Conservation (phyloP, 2,329 filamentous ascomycete genomes). For the Paraconiothyrium brasiliense region DNA sequence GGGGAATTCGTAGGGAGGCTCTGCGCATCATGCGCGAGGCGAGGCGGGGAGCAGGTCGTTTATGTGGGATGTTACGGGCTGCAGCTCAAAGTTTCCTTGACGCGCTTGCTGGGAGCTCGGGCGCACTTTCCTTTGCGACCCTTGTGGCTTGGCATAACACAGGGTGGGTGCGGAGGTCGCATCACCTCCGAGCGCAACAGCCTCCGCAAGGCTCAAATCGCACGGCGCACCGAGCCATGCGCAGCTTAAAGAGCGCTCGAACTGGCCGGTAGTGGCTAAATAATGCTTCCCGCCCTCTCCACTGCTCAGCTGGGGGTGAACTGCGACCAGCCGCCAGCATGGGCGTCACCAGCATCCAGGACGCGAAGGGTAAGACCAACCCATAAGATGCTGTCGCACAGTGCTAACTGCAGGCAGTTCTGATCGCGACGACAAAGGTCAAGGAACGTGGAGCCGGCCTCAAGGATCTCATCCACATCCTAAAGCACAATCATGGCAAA, state of each 20-base stretch:
- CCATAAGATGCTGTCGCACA: not conserved
- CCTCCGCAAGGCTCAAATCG: not conserved
- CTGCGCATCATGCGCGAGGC: constrained; percentile 44
- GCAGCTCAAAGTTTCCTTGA: constrained; percentile 36
- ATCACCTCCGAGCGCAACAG: constrained; percentile 24
- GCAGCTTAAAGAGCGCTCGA: not conserved
- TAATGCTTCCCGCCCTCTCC: not conserved
- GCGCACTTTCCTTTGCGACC: constrained; percentile 28
- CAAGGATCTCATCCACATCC: constrained; percentile 64
- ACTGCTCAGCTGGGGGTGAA: constrained; percentile 8
- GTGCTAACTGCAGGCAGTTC: constrained; percentile 35
- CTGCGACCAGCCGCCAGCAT: constrained; percentile 29
- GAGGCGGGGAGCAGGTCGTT: constrained; percentile 8
- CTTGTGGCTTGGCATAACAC: constrained; percentile 22
- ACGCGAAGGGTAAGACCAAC: constrained; percentile 42
- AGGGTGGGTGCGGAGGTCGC: constrained; percentile 20
- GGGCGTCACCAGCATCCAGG: constrained; percentile 46
- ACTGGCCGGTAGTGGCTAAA: not conserved
- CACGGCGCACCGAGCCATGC: not conserved
- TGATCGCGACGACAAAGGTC: constrained; percentile 37
- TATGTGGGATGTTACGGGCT: constrained; percentile 3
- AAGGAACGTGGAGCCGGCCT: constrained; percentile 62
- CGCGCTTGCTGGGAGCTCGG: constrained; percentile 37
- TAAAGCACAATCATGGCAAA: constrained; percentile 62
- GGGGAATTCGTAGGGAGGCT: constrained; percentile 28